A percentile compares a stretch with the other conserved stretches of the same genome.
phyloP scores from a whole-genome alignment of 768 basidiomycete genomes.

The Amanita muscaria region DNA sequence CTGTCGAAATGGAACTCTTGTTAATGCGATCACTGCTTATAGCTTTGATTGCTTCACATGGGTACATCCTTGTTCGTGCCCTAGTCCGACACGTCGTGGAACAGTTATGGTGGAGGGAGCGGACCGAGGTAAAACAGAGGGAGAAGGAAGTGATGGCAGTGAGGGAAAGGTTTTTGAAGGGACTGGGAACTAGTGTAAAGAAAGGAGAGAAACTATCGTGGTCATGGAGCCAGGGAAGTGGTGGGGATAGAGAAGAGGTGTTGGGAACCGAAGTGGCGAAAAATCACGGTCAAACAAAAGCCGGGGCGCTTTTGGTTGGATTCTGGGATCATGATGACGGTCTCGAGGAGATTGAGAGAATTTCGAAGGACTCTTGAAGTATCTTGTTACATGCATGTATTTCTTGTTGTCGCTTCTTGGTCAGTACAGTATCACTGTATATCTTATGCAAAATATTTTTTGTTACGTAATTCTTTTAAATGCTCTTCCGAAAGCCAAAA shows the following conservation, averaged over 20 bases:
- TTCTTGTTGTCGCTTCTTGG: no score
- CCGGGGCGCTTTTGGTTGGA: conserved; percentile 17
- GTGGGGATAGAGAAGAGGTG: conserved; percentile 11
- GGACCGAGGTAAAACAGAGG: conserved; percentile 51
- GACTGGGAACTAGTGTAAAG: conserved; percentile 9
- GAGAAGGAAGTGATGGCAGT: conserved; percentile 45
- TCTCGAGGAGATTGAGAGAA: conserved; percentile 58
- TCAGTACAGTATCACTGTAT: no score
- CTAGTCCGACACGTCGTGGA: conserved; percentile 63
- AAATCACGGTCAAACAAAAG: conserved; percentile 10
- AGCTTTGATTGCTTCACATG: conserved; percentile 80
- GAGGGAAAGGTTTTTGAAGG: conserved; percentile 31
- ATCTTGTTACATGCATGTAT: no score
- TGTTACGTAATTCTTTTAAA: no score
- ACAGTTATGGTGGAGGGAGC: conserved; percentile 69
- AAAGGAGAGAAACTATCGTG: conserved; percentile 8
- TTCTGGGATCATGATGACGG: conserved; percentile 77
- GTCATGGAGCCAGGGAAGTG: conserved; percentile 11
- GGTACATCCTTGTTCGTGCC: conserved; percentile 60
- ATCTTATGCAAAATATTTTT: no score
- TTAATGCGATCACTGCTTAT: conserved; percentile 60
- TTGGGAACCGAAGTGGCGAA: conserved; percentile 15
- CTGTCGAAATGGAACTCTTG: conserved; percentile 28
- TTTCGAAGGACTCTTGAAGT: conserved; percentile 53
- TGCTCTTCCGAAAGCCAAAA: no score